These are phyloP conservation scores for Fraxinus anomala DNA, from an alignment of 257 asterid genomes.

Conservation along the genomic window DNA sequence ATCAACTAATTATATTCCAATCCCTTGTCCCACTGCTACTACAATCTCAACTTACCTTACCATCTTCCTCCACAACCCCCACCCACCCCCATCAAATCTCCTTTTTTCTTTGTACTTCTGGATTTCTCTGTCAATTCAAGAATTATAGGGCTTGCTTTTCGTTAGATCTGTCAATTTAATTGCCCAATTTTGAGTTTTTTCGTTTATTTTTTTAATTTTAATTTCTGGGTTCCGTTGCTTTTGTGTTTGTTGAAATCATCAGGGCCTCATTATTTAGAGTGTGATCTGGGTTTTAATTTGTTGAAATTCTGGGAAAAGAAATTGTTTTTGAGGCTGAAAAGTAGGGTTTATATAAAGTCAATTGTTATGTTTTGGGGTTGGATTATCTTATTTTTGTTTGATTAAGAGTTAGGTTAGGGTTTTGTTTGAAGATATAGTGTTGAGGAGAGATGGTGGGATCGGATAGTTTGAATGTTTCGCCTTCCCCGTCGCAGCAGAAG, in stretches of 20 bases:
- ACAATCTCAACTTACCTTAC: not conserved
- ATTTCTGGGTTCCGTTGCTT: not conserved
- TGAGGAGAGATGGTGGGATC: slow-evolving; percentile 45
- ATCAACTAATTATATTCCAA: not conserved
- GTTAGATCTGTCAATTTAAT: slow-evolving; percentile 4
- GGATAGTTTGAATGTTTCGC: slow-evolving; percentile 36
- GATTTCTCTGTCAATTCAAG: not conserved
- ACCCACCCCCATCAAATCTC: not conserved
- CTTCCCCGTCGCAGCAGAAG: slow-evolving; percentile 37
- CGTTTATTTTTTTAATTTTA: not conserved
- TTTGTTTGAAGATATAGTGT: slow-evolving; percentile 18
- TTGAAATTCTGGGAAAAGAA: not conserved
- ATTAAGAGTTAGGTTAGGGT: slow-evolving; percentile 30
- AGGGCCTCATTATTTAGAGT: not conserved
- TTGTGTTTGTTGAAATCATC: not conserved
- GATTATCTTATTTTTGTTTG: not conserved
- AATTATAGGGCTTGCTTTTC: not conserved
- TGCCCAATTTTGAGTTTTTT: not conserved
- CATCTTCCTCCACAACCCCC: not conserved
- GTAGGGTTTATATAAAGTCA: slow-evolving; percentile 16
- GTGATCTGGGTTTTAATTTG: not conserved
- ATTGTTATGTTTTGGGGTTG: slow-evolving; percentile 11
- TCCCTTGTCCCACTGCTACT: not conserved
- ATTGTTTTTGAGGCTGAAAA: not conserved
- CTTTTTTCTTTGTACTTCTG: not conserved